Evolutionary conservation across 2,329 filamentous ascomycete genomes (phyloP).

Genomic region (Endothia cerciana): DNA sequence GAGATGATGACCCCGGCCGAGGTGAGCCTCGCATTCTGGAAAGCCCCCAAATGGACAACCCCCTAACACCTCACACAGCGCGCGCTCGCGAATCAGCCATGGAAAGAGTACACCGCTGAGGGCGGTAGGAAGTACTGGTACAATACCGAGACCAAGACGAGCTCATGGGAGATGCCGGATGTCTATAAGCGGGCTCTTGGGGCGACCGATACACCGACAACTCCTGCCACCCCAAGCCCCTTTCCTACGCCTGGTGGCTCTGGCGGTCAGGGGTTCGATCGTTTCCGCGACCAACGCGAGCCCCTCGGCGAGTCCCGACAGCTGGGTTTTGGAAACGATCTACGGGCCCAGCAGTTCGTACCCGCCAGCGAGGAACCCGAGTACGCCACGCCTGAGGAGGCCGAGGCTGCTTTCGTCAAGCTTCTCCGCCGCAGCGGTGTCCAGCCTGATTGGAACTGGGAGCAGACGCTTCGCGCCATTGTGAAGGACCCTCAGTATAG

Average conservation of each 20-base stretch:
- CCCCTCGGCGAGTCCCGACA: slow-evolving; percentile 59
- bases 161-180: slow-evolving; percentile 93
- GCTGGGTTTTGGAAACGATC: slow-evolving; percentile 59
- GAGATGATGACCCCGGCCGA: slow-evolving; percentile 85
- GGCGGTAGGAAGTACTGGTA: slow-evolving; percentile 95
- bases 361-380: slow-evolving; percentile 73
- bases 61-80: slow-evolving; percentile 54
- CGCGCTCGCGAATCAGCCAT: slow-evolving; percentile 79
- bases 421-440: slow-evolving; percentile 83
- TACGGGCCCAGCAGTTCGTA: slow-evolving; percentile 61
- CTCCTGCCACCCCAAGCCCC: slow-evolving; percentile 47
- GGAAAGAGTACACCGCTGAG: slow-evolving; percentile 89
- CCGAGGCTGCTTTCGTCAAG: slow-evolving; percentile 91
- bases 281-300: slow-evolving; percentile 34
- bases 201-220: slow-evolving; percentile 51
- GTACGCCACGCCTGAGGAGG: slow-evolving; percentile 80
- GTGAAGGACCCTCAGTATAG: slow-evolving; percentile 93
- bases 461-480: slow-evolving; percentile 81
- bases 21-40: slow-evolving; percentile 52
- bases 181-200: slow-evolving; percentile 76
- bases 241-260: slow-evolving; percentile 49
- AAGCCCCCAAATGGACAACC: slow-evolving; percentile 28
- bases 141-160: slow-evolving; percentile 88
- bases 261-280: slow-evolving; percentile 36
- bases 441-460: slow-evolving; percentile 91